Evolutionary conservation across 208 protist species (phyloP), one percentile per base, ranked within the genome.

Genomic region (Trypanosoma platydactyli): DNA sequence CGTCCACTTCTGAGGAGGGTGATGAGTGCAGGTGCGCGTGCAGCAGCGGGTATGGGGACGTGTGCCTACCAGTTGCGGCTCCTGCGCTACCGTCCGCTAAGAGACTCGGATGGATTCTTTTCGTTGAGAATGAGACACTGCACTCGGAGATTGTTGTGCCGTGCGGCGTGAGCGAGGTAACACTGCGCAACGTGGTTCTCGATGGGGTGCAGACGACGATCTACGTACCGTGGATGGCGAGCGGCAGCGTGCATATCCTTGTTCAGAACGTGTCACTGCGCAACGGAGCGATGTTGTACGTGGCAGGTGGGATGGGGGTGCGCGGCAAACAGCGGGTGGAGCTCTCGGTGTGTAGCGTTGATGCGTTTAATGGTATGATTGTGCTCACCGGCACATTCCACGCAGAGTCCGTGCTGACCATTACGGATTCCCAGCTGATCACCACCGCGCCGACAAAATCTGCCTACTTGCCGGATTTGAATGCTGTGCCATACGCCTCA

Each of bases 151-250:
- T 63, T 27, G 42, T 52, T 63, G 57, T 63, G 42, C 57, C 57
- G 11, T n/a, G 1, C 30, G 57, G 57, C 9, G 24, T 40, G 44
- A 52, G 44, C 3, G 55, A 61, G 25, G 55, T 61, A 18, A 33
- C 57, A 0, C 57, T 63, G 44, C 40, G 57, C 15, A 20, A 52
- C n/a, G 40, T 63, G 18, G 57, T 51, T 27, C 15, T 63, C 24
- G 57, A 63, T 25, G 57, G 57, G 18, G 57, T 63, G 40, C 38
- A 49, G 16, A 5, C 27, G 20, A 25, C 41, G 18, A 18, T 67
- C 61, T 67, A 67, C 46, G 61, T 67, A 24, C 61, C 61, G 25
- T 67, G 61, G 61, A 67, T 55, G 46, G 44, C 48, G 48, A 6
- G 25, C 24, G 48, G 18, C 29, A 20, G 41, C 30, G 61, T 56